These are phyloP conservation scores for Dryadomyces quercivorus DNA, from an alignment of 2,329 filamentous ascomycete species.

Conservation along the genomic window DNA sequence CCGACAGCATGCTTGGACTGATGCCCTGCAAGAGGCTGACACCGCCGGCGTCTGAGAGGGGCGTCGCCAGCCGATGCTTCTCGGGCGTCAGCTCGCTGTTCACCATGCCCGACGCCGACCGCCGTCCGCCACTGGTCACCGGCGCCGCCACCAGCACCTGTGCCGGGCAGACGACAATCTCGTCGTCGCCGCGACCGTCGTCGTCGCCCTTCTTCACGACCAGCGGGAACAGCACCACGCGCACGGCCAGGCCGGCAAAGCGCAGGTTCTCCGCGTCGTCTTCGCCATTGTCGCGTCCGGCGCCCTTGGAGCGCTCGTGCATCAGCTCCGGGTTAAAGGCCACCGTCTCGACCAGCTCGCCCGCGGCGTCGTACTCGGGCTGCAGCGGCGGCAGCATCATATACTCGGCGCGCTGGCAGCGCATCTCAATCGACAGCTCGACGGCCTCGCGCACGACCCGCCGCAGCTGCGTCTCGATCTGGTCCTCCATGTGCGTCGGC, in stretches of 20 bases:
- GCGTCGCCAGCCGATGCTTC: conserved; percentile 25
- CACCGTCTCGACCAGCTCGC: conserved; percentile 78
- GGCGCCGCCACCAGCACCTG: conserved; percentile 70
- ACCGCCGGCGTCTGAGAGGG: conserved; percentile 40
- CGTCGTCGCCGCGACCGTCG: conserved; percentile 73
- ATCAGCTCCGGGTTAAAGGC: conserved; percentile 88
- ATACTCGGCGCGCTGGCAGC: conserved; percentile 90
- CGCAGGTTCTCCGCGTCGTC: conserved; percentile 19
- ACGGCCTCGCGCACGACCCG: conserved; percentile 84
- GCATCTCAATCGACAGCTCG: conserved; percentile 89
- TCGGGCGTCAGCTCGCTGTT: not conserved
- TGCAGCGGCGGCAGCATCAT: conserved; percentile 95
- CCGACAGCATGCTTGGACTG: conserved; percentile 15
- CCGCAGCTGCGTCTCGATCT: conserved; percentile 73
- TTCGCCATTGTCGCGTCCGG: not conserved
- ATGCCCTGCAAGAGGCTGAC: conserved; percentile 20
- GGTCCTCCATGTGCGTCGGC: conserved; percentile 64
- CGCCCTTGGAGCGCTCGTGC: conserved; percentile 58
- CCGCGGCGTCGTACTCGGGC: conserved; percentile 88
- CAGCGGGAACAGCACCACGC: conserved; percentile 87
- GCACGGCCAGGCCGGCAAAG: conserved; percentile 63
- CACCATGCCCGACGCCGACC: conserved; percentile 6
- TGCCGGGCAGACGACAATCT: conserved; percentile 89
- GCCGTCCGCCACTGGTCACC: conserved; percentile 13
- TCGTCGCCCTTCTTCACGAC: conserved; percentile 96